A percentile compares a stretch with the other conserved stretches of the same genome.
phyloP scores from a whole-genome alignment of 768 basidiomycete genomes.

The Russula sp. region DNA sequence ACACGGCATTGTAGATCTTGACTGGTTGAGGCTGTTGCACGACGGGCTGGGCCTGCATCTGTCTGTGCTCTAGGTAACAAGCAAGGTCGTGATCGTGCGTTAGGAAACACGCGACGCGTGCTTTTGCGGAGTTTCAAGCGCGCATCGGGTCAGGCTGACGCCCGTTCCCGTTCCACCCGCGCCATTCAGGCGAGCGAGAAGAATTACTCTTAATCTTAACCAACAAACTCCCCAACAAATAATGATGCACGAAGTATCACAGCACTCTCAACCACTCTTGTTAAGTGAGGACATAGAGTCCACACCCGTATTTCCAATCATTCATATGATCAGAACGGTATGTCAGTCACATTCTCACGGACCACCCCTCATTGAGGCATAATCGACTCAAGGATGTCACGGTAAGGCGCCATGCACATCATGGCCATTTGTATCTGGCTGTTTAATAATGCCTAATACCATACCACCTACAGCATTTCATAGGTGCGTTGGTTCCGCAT shows the following conservation, averaged over 20 bases:
- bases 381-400: constrained; percentile 11
- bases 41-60: constrained; percentile 15
- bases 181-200: not conserved
- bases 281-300: constrained; percentile 46
- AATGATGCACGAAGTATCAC: constrained; percentile 2
- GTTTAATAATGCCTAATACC: not conserved
- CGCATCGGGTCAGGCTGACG: not conserved
- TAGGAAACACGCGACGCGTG: constrained; percentile 17
- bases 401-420: not conserved
- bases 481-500: constrained; percentile 40
- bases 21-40: constrained; percentile 39
- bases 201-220: too few species aligned
- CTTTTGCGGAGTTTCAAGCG: constrained; percentile 20
- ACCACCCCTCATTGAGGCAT: not conserved
- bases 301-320: constrained; percentile 70
- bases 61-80: not conserved
- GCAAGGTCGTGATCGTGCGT: not conserved
- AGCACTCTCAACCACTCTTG: constrained; percentile 35
- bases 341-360: constrained; percentile 23
- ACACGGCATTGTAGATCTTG: constrained; percentile 91
- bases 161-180: not conserved
- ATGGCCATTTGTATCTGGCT: not conserved
- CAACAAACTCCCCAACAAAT: not conserved
- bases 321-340: constrained; percentile 68
- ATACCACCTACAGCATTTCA: constrained; percentile 48